A percentile compares a stretch with the other conserved stretches of the same genome.
Conservation (phyloP, 2,329 filamentous ascomycete genomes). For the Aspergillus fructus region DNA sequence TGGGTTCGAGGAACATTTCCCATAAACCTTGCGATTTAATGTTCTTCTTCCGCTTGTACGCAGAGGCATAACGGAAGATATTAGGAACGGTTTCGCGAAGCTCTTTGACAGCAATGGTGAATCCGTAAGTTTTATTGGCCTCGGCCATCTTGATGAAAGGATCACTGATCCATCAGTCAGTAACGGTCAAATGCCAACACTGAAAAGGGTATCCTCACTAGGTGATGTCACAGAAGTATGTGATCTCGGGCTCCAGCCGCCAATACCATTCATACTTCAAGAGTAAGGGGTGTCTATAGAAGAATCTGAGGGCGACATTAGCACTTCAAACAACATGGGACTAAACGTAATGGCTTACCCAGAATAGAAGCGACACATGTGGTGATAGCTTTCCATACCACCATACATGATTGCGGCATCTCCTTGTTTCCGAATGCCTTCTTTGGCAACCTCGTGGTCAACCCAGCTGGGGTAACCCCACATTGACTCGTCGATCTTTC, state of each 20-base stretch:
- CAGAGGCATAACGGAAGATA: slow-evolving; percentile 97
- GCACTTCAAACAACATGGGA: neutral
- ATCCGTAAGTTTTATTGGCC: slow-evolving; percentile 95
- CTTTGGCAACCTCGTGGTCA: slow-evolving; percentile 87
- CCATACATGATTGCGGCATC: slow-evolving; percentile 99
- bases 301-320: slow-evolving; percentile 61
- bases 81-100: slow-evolving; percentile 96
- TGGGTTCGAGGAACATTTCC: slow-evolving; percentile 93
- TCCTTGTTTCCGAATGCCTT: slow-evolving; percentile 94
- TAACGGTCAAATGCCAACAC: slow-evolving; percentile 8
- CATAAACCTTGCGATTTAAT: slow-evolving; percentile 87
- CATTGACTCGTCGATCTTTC: slow-evolving; percentile 84
- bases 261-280: slow-evolving; percentile 99
- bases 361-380: slow-evolving; percentile 99
- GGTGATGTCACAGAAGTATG: slow-evolving; percentile 99
- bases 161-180: slow-evolving; percentile 60
- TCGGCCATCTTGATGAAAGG: slow-evolving; percentile 95
- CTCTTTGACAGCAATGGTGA: slow-evolving; percentile 98
- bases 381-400: slow-evolving; percentile 96
- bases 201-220: slow-evolving; percentile 61
- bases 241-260: slow-evolving; percentile 98
- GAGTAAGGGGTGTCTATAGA: slow-evolving; percentile 94
- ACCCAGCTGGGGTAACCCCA: slow-evolving; percentile 99
- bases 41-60: slow-evolving; percentile 91
- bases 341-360: slow-evolving; percentile 61